These are phyloP conservation scores for Nicotiana benthamiana DNA, from an alignment of 257 asterid genomes.

Conservation along the genomic window DNA sequence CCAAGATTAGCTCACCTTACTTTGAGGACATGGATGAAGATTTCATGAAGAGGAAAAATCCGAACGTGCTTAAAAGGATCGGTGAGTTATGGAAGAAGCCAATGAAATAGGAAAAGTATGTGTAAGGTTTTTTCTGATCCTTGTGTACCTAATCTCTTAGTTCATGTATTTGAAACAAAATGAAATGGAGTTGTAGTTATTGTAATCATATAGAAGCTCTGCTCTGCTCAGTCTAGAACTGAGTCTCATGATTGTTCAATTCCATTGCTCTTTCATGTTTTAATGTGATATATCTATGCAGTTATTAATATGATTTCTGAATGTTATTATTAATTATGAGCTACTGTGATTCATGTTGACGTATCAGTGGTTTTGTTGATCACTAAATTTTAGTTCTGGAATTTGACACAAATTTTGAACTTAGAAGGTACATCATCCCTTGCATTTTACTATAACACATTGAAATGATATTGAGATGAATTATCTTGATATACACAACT, in stretches of 20 bases:
- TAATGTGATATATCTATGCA: neutral
- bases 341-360: neutral
- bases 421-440: neutral
- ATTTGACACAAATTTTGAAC: neutral
- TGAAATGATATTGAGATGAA: neutral
- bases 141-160: neutral
- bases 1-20: conserved; percentile 49
- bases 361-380: neutral
- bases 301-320: neutral
- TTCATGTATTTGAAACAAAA: conserved; percentile 1
- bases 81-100: conserved; percentile 90
- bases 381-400: no score
- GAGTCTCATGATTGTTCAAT: conserved; percentile 5
- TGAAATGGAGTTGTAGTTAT: neutral
- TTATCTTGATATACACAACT: neutral
- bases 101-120: conserved; percentile 35
- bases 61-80: conserved; percentile 63
- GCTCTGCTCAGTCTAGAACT: conserved; percentile 5
- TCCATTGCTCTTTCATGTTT: neutral
- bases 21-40: conserved; percentile 67
- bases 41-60: conserved; percentile 65
- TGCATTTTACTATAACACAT: neutral
- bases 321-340: neutral
- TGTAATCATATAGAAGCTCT: conserved; percentile 10
- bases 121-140: neutral